These are phyloP conservation scores for Trichoderma erinaceum DNA, from an alignment of 495 filamentous ascomycete species.

Conservation along the genomic window DNA sequence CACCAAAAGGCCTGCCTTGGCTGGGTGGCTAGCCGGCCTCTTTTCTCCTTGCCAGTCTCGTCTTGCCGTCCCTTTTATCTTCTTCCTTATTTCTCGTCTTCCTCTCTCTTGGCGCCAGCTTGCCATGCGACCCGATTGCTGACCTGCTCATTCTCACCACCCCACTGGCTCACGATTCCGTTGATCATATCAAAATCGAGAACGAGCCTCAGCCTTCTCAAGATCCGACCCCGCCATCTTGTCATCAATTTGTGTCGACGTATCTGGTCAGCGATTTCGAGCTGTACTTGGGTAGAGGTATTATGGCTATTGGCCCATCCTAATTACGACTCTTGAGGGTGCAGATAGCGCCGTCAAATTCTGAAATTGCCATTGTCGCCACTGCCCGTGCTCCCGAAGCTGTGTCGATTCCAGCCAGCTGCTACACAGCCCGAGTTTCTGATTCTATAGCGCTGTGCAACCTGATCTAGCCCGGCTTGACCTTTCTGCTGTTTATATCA, in stretches of 20 bases:
- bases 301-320: constrained; percentile 3
- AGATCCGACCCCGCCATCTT: background rate
- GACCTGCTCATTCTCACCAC: background rate
- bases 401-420: background rate
- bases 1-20: constrained; percentile 2
- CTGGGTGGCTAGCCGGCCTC: constrained; percentile 9
- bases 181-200: background rate
- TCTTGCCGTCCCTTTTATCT: background rate
- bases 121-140: background rate
- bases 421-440: background rate
- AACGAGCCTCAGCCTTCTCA: background rate
- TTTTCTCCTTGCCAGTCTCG: background rate
- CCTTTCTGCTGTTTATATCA: background rate
- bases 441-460: background rate
- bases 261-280: background rate
- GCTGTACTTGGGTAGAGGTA: background rate
- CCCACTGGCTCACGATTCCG: background rate
- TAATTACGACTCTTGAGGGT: background rate
- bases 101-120: background rate
- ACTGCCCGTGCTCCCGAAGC: background rate
- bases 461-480: background rate
- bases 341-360: background rate
- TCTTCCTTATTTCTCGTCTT: background rate
- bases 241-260: background rate
- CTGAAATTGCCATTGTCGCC: background rate